phyloP scores from a whole-genome alignment of 331 rosid species.

The Malus hybrid region DNA sequence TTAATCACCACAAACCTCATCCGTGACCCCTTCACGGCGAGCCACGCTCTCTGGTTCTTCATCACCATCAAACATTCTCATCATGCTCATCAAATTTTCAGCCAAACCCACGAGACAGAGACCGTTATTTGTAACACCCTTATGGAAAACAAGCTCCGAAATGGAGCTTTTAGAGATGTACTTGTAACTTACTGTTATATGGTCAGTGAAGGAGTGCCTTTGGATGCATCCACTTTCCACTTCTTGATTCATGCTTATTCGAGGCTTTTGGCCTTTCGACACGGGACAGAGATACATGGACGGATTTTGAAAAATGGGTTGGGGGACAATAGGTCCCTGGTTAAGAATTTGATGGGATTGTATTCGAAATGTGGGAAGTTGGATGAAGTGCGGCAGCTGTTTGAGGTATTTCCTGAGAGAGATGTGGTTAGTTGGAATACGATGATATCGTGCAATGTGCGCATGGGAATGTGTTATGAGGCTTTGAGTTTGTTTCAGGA shows the following conservation, averaged over 20 bases:
- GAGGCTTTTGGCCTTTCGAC: slow-evolving; percentile 1
- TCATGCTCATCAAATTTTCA: slow-evolving; percentile 2
- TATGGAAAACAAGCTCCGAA: slow-evolving; percentile 9
- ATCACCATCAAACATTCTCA: slow-evolving; percentile 6
- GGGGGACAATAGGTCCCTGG: slow-evolving; percentile 17
- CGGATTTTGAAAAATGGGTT: slow-evolving; percentile 21
- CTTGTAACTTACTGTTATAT: slow-evolving; percentile 8
- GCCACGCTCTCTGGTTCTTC: slow-evolving; percentile 22
- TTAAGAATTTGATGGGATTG: slow-evolving; percentile 22
- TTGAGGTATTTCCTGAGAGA: slow-evolving; percentile 13
- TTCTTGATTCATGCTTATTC: slow-evolving; percentile 19
- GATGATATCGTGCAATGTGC: slow-evolving; percentile 24
- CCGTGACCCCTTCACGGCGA: slow-evolving; percentile 10
- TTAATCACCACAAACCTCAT: slow-evolving; percentile 25
- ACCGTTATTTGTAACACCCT: slow-evolving; percentile 18
- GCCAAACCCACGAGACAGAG: slow-evolving; percentile 14
- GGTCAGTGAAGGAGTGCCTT: slow-evolving; percentile 10
- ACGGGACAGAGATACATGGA: slow-evolving; percentile 16
- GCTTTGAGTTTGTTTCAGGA: slow-evolving; percentile 16
- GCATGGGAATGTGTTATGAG: slow-evolving; percentile 13
- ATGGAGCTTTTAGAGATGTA: neutral
- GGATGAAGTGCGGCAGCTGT: slow-evolving; percentile 5
- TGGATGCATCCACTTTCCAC: slow-evolving; percentile 25
- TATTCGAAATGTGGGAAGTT: slow-evolving; percentile 8
- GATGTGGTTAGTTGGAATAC: slow-evolving; percentile 28